These are phyloP conservation scores for Zychaea mexicana DNA, from an alignment of 371 early-diverging fungal genomes.

Conservation along the genomic window DNA sequence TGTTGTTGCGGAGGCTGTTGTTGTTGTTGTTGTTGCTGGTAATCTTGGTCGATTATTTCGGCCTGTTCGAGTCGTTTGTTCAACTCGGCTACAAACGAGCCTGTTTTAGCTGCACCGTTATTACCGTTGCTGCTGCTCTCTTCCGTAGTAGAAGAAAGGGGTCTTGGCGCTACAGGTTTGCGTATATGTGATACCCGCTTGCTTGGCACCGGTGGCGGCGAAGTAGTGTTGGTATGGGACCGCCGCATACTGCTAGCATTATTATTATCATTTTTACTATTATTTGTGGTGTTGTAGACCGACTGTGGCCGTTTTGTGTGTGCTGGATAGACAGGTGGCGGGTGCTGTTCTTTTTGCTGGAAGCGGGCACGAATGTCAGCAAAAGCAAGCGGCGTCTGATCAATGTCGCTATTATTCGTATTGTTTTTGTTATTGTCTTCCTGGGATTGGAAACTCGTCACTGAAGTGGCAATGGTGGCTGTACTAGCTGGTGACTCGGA, in stretches of 20 bases:
- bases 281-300: background rate
- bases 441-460: slow-evolving; percentile 11
- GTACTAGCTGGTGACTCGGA: slow-evolving; percentile 21
- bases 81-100: slow-evolving; percentile 36
- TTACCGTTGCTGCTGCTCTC: slow-evolving; percentile 5
- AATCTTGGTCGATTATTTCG: slow-evolving; percentile 13
- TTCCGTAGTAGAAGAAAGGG: background rate
- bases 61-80: slow-evolving; percentile 33
- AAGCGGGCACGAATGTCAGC: slow-evolving; percentile 49
- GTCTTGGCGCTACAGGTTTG: slow-evolving; percentile 9
- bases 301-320: background rate
- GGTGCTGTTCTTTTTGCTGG: slow-evolving; percentile 18
- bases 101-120: slow-evolving; percentile 22
- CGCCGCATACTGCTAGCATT: background rate
- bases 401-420: slow-evolving; percentile 11
- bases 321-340: background rate
- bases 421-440: slow-evolving; percentile 13
- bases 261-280: background rate
- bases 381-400: slow-evolving; percentile 36
- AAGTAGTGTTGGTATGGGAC: background rate
- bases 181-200: slow-evolving; percentile 9
- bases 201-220: slow-evolving; percentile 3
- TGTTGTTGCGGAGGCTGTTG: background rate
- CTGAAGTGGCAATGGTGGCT: slow-evolving; percentile 10
- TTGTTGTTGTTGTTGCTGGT: background rate